Percentiles rank a stretch among this genome's conserved stretches.
These are phyloP conservation scores for Pseudogymnoascus sp. DNA, from an alignment of 2,329 filamentous ascomycete genomes.

Conservation along the genomic window DNA sequence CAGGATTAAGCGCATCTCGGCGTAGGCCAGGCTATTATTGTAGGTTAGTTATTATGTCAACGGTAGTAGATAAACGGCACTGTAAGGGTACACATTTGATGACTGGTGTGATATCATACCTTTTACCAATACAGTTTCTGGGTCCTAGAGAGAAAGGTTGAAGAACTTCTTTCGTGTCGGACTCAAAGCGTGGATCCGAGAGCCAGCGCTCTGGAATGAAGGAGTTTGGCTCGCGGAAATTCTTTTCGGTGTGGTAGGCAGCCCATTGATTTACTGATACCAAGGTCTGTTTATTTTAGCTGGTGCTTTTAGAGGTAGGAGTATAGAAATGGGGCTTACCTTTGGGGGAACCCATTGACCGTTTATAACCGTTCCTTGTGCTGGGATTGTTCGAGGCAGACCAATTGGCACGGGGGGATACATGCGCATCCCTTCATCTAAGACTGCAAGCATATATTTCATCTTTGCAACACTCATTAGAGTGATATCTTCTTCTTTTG, in stretches of 20 bases:
- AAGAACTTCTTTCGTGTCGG: constrained; percentile 25
- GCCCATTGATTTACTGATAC: neutral
- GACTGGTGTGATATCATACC: neutral
- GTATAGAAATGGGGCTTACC: neutral
- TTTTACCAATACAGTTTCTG: constrained; percentile 17
- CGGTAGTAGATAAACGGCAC: neutral
- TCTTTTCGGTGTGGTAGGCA: neutral
- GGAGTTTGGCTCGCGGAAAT: constrained; percentile 7
- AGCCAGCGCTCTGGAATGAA: constrained; percentile 36
- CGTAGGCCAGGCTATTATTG: constrained; percentile 14
- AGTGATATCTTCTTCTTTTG: constrained; percentile 20
- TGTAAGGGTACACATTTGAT: neutral
- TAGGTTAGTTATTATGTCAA: neutral
- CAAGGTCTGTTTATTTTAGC: constrained; percentile 15
- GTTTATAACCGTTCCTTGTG: constrained; percentile 16
- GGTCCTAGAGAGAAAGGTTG: constrained; percentile 18
- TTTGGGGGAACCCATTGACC: constrained; percentile 16
- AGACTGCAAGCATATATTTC: constrained; percentile 30
- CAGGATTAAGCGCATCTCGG: constrained; percentile 19
- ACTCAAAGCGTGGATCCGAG: constrained; percentile 13
- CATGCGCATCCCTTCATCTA: constrained; percentile 30
- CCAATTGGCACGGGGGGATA: constrained; percentile 23
- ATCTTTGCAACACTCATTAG: constrained; percentile 13
- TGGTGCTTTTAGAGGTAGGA: neutral
- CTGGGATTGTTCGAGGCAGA: constrained; percentile 15